Base-by-base conservation (phyloP, 805 yeast genomes). In the Nakazawaea populi region DNA sequence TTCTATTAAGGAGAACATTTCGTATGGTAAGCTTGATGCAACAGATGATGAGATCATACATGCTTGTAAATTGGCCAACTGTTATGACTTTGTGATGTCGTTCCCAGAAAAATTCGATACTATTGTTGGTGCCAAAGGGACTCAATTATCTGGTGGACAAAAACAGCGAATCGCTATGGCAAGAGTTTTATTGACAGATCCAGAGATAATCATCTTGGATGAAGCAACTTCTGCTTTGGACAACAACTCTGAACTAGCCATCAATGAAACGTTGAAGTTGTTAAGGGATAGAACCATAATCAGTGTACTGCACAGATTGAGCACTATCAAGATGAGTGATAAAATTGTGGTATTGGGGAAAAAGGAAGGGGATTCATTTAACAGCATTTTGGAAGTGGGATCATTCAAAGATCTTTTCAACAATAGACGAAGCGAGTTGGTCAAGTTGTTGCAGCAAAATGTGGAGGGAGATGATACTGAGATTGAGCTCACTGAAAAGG, bases 151-250 rank as follows among this genome's bases (percentile, higher is more conserved):
- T 54, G 98, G 97, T 24, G 98, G 98, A 12, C 98, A 92, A 65
- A 88, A 87, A 69, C 98, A 92, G 66, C 73, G 98, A 58, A 83
- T 92, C 42, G 96, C 97, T 6, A 74, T 92, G 52, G 97, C 97
- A 1, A 76, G 98, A 54, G 89, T 97, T 0, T 74, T 92, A 48
- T 74, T 92, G 47, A 73, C 87, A 48, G 76, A 83, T 43, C 97
- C 98, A 2, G 75, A 84, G 6, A 75, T 92, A n/a, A 70, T 92
- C 52, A 81, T 92, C 34, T 69, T 92, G 52, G 98, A 92, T 65
- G 98, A 92, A 65, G 96, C 97, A 11, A 92, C 98, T 0, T 87
- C 96, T 35, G 97, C 97, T 0, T 71, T 92, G 47, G 98, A 92
- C 62, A 82, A 95, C 10, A 87, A 87, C 50, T 85, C 91, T 58